Conservation (phyloP, 2,329 filamentous ascomycete species). For the Trichocomaceae sp. region DNA sequence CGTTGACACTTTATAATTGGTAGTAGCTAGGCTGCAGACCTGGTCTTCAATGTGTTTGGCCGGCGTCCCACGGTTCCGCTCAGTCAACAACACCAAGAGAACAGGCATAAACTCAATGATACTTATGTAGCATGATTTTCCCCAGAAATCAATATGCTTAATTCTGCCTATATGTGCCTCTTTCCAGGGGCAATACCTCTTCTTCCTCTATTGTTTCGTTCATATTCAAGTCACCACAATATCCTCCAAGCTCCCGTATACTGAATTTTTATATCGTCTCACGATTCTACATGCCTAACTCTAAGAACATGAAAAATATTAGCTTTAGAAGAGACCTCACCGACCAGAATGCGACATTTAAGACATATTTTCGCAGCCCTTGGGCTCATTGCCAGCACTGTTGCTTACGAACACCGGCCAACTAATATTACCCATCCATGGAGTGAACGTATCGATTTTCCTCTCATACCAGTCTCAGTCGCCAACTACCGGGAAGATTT, state of each 20-base stretch:
- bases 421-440: slow-evolving; percentile 6
- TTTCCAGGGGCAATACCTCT: not conserved
- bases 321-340: not conserved
- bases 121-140: not conserved
- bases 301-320: not conserved
- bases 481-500: slow-evolving; percentile 8
- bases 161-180: not conserved
- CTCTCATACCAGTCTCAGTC: slow-evolving; percentile 13
- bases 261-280: not conserved
- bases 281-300: not conserved
- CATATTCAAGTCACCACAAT: not conserved
- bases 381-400: not conserved
- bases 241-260: not conserved
- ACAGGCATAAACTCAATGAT: not conserved
- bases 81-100: not conserved
- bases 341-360: not conserved
- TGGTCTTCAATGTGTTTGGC: not conserved
- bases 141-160: not conserved
- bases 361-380: not conserved
- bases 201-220: not conserved
- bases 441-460: slow-evolving; percentile 12
- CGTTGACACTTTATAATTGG: not conserved
- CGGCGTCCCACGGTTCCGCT: not conserved
- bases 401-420: slow-evolving; percentile 1
- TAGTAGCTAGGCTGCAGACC: not conserved